Percentiles rank a stretch among this genome's conserved stretches.
Conservation (phyloP, 2,329 filamentous ascomycete species). For the Cytospora mali region DNA sequence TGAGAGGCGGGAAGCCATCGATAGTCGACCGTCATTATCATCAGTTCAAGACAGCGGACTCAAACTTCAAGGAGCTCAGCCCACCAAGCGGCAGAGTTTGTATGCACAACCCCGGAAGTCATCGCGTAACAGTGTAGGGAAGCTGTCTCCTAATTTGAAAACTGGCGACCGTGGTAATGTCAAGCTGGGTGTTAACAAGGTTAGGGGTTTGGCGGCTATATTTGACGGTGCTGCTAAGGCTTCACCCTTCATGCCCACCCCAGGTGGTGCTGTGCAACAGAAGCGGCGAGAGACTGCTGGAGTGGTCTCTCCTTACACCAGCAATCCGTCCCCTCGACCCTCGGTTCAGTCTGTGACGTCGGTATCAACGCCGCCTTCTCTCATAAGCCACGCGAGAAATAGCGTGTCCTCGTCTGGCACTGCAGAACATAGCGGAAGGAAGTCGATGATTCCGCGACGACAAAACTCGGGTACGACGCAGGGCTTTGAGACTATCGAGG, state of each 20-base stretch:
- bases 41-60: conserved; percentile 10
- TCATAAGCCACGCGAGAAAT: conserved; percentile 20
- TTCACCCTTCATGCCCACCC: conserved; percentile 29
- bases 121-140: conserved; percentile 25
- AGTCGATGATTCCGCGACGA: conserved; percentile 13
- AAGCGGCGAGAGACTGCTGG: conserved; percentile 22
- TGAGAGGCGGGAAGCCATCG: neutral
- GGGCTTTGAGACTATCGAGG: neutral
- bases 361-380: conserved; percentile 18
- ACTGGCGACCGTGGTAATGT: conserved; percentile 6
- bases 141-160: conserved; percentile 3
- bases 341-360: conserved; percentile 18
- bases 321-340: conserved; percentile 22
- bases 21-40: conserved; percentile 8
- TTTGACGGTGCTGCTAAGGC: conserved; percentile 47
- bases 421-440: neutral
- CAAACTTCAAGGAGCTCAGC: neutral
- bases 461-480: neutral
- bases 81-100: conserved; percentile 20
- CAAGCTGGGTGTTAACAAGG: conserved; percentile 38
- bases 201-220: conserved; percentile 55
- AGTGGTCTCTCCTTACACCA: conserved; percentile 26
- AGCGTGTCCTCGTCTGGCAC: neutral
- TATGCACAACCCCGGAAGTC: neutral
- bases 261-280: conserved; percentile 5